phyloP scores from a whole-genome alignment of 1,284 basidiomycete genomes.

The Tilletia caries region DNA sequence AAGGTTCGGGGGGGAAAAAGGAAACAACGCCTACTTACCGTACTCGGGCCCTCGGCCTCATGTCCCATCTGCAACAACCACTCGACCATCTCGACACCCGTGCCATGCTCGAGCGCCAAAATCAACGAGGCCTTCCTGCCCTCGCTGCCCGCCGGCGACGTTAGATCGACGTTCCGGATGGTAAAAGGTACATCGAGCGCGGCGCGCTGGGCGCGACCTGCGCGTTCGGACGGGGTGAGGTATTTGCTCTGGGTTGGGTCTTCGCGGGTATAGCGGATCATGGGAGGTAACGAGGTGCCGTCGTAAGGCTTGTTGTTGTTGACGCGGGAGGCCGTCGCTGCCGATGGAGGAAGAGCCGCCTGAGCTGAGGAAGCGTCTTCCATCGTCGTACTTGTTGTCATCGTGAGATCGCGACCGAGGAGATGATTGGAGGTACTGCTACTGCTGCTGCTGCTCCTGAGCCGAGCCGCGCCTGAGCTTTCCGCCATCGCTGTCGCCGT shows the following conservation, averaged over 20 bases:
- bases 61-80: conserved; percentile 47
- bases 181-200: conserved; percentile 1
- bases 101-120: conserved; percentile 35
- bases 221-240: background rate
- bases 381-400: no score
- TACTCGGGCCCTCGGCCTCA: conserved; percentile 28
- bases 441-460: background rate
- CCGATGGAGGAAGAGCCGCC: no score
- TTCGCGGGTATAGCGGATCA: background rate
- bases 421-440: background rate
- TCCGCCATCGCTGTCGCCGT: background rate
- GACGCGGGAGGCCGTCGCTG: no score
- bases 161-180: background rate
- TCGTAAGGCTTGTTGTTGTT: background rate
- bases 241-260: background rate
- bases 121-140: conserved; percentile 18
- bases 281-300: background rate
- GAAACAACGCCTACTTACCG: no score
- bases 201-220: background rate
- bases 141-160: background rate
- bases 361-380: no score
- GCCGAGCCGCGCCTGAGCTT: no score
- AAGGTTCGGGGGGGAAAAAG: no score
- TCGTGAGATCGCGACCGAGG: no score
- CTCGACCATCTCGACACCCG: conserved; percentile 36